phyloP scores from a whole-genome alignment of 495 filamentous ascomycete species.

The Cladorrhinum samala region DNA sequence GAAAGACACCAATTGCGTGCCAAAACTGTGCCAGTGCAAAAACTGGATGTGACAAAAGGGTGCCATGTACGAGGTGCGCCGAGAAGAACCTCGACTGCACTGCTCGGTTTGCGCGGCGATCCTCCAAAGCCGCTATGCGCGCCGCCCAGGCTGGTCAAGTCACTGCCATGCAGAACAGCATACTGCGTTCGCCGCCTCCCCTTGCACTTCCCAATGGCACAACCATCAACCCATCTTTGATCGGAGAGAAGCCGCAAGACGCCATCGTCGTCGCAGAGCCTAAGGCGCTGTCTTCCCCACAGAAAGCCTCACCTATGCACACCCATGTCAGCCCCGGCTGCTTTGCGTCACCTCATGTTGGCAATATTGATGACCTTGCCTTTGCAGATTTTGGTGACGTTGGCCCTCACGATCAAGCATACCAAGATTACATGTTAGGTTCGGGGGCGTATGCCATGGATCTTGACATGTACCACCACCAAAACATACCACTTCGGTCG shows the following conservation, averaged over 20 bases:
- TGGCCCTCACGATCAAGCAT: slow-evolving; percentile 20
- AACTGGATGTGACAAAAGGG: slow-evolving; percentile 62
- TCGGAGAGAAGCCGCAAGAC: slow-evolving; percentile 24
- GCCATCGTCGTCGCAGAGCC: slow-evolving; percentile 23
- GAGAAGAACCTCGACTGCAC: slow-evolving; percentile 52
- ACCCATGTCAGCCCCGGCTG: slow-evolving; percentile 25
- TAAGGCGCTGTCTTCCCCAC: slow-evolving; percentile 13
- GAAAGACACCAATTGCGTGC: slow-evolving; percentile 50
- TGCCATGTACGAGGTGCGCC: slow-evolving; percentile 53
- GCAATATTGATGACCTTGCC: not conserved
- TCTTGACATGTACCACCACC: slow-evolving; percentile 31
- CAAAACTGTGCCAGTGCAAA: slow-evolving; percentile 55
- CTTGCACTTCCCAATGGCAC: not conserved
- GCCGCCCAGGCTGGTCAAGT: slow-evolving; percentile 19
- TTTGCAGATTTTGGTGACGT: too few species aligned
- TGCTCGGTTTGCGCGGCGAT: slow-evolving; percentile 49
- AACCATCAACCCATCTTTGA: slow-evolving; percentile 24
- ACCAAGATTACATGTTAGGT: slow-evolving; percentile 34
- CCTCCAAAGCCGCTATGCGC: slow-evolving; percentile 43
- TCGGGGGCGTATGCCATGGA: too few species aligned
- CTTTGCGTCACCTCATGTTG: slow-evolving; percentile 31
- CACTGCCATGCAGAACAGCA: not conserved
- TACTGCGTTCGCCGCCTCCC: not conserved
- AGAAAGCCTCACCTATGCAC: slow-evolving; percentile 28
- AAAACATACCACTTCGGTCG: slow-evolving; percentile 22